Conservation (phyloP, 768 basidiomycete genomes). For the Lactarius akahatsu region DNA sequence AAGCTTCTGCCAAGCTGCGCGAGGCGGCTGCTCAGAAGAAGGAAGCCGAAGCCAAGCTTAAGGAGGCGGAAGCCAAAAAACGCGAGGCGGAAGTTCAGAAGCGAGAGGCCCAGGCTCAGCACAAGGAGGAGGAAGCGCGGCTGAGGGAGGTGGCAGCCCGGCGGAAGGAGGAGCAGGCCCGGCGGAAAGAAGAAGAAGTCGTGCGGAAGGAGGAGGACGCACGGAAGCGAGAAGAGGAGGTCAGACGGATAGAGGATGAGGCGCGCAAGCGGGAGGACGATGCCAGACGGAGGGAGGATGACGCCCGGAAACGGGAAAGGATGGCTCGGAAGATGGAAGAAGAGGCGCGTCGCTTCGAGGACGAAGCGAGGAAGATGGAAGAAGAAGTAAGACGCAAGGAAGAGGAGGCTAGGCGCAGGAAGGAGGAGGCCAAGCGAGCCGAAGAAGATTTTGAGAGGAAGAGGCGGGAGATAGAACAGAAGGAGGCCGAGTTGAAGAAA, state of each 20-base stretch:
- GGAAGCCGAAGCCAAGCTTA: constrained; percentile 29
- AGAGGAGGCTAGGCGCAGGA: constrained; percentile 33
- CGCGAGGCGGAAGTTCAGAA: constrained; percentile 38
- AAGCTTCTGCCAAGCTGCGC: constrained; percentile 30
- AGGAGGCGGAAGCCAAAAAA: constrained; percentile 35
- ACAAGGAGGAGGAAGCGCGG: constrained; percentile 36
- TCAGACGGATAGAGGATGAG: constrained; percentile 35
- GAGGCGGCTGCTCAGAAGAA: constrained; percentile 26
- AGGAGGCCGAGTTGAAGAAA: constrained; percentile 23
- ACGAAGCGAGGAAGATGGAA: constrained; percentile 30
- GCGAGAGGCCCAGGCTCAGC: constrained; percentile 37
- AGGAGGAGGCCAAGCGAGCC: constrained; percentile 33
- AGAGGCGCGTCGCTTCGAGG: constrained; percentile 36
- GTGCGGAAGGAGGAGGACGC: constrained; percentile 35
- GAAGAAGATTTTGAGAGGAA: constrained; percentile 35
- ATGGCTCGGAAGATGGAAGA: constrained; percentile 35
- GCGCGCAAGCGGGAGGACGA: constrained; percentile 41
- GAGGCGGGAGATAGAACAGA: constrained; percentile 26
- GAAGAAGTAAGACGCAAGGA: constrained; percentile 30
- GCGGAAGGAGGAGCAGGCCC: constrained; percentile 34
- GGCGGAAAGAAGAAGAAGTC: constrained; percentile 37
- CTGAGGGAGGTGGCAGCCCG: constrained; percentile 37
- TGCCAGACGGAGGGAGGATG: constrained; percentile 33
- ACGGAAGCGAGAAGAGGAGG: constrained; percentile 34
- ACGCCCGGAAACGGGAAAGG: constrained; percentile 34